Evolutionary conservation across 2,329 filamentous ascomycete species (phyloP), one percentile per base, ranked within the genome.

Genomic region (Colletotrichum caudatum): DNA sequence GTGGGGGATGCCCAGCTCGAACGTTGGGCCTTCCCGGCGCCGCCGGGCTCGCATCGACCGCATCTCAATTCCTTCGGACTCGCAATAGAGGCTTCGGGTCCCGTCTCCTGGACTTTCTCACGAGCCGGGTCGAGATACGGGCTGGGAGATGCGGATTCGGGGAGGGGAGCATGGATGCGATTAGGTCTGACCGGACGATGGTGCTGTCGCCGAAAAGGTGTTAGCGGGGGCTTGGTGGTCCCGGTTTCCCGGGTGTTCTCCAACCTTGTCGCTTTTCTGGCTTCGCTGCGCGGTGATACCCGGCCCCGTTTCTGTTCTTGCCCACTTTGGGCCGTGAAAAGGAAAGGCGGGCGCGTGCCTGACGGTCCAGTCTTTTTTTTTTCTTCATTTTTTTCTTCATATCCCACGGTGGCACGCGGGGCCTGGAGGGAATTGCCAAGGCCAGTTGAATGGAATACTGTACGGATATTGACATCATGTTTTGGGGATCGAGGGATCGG

Each of bases 261-360:
- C 44, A 61, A 18, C 44, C 23, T 61, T 41, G 1, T 41, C 39
- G 39, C 16, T 41, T 29, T 29, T 29, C 29, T 29, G 29, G 2
- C 14, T 29, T 35, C 2, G 33, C 53, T 29, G 16, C 29, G 33
- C 41, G 44, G 3, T 39, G 59, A 61, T 37, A 44, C 44, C 59
- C 59, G 46, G 44, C 14, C 26, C 11, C 29, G 29, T 29, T 29
- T 29, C 37, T 39, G 12, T 12, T 39, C 37, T 39, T 48, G n/a
- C 11, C 58, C 44, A 41, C 60, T 12, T 53, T 39, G 26, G 60
- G 60, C 60, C 16, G n/a, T 39, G n/a, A 37, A 37, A n/a, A n/a
- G n/a, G n/a, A 29, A 4, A 9, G 44, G 16, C 16, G 18, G 7
- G 18, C 44, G 59, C 29, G 26, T 61, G 58, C 58, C 41, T 41